Percentiles rank a stretch among this genome's conserved stretches.
These are phyloP conservation scores for Domatiomyces catenatus DNA, from an alignment of 2,329 filamentous ascomycete species.

Conservation along the genomic window DNA sequence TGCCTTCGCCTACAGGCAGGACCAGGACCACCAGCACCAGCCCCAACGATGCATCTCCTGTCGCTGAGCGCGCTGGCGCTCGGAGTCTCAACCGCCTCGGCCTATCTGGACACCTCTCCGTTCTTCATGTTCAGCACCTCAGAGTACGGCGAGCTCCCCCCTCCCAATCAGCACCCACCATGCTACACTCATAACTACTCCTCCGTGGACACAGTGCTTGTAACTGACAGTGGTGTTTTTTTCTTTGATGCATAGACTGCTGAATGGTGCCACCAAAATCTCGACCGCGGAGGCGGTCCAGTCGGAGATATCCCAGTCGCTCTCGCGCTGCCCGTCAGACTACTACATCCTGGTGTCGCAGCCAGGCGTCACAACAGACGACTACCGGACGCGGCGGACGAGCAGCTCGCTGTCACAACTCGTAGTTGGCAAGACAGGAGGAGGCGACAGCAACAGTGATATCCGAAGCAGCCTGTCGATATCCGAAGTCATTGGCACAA, in stretches of 20 bases:
- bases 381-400: constrained; percentile 43
- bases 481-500: constrained; percentile 36
- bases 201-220: background rate
- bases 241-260: constrained; percentile 16
- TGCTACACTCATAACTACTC: background rate
- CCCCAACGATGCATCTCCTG: constrained; percentile 8
- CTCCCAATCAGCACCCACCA: background rate
- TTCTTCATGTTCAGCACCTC: constrained; percentile 78
- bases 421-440: constrained; percentile 4
- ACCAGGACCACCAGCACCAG: constrained; percentile 1
- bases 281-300: constrained; percentile 30
- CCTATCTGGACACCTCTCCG: constrained; percentile 55
- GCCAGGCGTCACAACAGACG: constrained; percentile 53
- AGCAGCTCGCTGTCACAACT: constrained; percentile 31
- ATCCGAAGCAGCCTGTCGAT: constrained; percentile 39
- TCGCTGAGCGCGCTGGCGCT: constrained; percentile 14
- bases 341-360: constrained; percentile 67
- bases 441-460: constrained; percentile 17
- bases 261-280: constrained; percentile 27
- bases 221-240: background rate
- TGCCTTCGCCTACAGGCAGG: background rate
- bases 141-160: constrained; percentile 42
- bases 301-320: constrained; percentile 28
- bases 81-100: constrained; percentile 9
- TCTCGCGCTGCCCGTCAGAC: constrained; percentile 55